phyloP scores from a whole-genome alignment of 192 early-diverging fungal species.

The Podila epigama region DNA sequence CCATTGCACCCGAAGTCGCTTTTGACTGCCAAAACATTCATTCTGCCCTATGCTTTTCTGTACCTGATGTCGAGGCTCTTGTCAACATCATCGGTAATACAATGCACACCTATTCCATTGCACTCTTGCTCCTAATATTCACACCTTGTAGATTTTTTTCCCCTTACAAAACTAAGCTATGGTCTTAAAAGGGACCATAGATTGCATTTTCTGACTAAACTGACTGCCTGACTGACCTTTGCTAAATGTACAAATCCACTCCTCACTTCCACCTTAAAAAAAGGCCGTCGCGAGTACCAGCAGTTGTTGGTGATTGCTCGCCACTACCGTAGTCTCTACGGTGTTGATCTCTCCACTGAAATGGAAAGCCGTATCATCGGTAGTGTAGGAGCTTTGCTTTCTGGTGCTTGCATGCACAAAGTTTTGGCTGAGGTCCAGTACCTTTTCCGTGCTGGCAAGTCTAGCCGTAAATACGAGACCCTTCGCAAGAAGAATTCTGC shows the following conservation, averaged over 20 bases:
- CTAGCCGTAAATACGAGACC: slow-evolving; percentile 36
- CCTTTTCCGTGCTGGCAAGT: slow-evolving; percentile 27
- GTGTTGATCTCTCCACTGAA: slow-evolving; percentile 22
- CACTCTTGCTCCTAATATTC: neutral
- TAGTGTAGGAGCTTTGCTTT: slow-evolving; percentile 36
- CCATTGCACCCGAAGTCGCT: slow-evolving; percentile 23
- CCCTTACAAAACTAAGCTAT: neutral
- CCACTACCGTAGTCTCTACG: slow-evolving; percentile 20
- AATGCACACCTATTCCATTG: neutral
- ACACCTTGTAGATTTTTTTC: slow-evolving; percentile 3
- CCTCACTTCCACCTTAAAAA: neutral
- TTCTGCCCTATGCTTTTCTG: slow-evolving; percentile 14
- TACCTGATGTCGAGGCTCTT: slow-evolving; percentile 34
- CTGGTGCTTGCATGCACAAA: slow-evolving; percentile 34
- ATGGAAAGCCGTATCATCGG: slow-evolving; percentile 37
- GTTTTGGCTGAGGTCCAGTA: slow-evolving; percentile 31
- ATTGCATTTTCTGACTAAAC: neutral
- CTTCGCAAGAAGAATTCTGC: slow-evolving; percentile 41
- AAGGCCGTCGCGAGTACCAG: slow-evolving; percentile 42
- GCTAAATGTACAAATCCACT: too few relatives aligned
- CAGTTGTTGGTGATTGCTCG: slow-evolving; percentile 39
- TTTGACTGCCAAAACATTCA: slow-evolving; percentile 36
- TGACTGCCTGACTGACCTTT: neutral
- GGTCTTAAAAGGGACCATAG: too few relatives aligned
- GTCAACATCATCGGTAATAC: slow-evolving; percentile 48